Conservation (phyloP, 1,284 basidiomycete genomes). For the Meira miltonrushii region DNA sequence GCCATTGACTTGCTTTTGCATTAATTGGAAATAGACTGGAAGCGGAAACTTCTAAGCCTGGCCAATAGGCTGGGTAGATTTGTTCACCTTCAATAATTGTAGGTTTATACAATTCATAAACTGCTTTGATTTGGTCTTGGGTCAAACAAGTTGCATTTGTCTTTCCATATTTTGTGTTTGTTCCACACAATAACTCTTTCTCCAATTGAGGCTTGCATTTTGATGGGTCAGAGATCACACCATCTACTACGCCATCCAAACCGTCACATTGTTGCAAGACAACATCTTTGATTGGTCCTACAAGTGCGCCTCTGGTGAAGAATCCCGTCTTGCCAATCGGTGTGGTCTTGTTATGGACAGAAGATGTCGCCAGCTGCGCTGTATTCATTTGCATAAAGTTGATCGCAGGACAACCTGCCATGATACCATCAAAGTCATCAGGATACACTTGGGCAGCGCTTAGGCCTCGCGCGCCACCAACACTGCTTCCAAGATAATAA, state of each 20-base stretch:
- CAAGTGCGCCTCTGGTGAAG: conserved; percentile 7
- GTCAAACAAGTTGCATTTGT: conserved; percentile 10
- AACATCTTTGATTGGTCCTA: conserved; percentile 28
- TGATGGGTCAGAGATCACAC: conserved; percentile 46
- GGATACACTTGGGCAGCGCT: conserved; percentile 31
- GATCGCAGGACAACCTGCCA: conserved; percentile 49
- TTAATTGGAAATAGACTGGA: conserved; percentile 6
- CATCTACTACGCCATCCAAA: conserved; percentile 52
- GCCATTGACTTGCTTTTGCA: conserved; percentile 37
- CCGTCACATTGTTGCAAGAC: conserved; percentile 53
- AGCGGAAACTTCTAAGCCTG: conserved; percentile 15
- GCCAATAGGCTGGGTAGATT: conserved; percentile 18
- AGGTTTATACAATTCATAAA: conserved; percentile 6
- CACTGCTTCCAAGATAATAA: conserved; percentile 41
- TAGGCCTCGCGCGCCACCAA: conserved; percentile 44
- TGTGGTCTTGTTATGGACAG: conserved; percentile 9
- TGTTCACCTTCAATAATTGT: conserved; percentile 11
- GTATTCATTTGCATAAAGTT: conserved; percentile 32
- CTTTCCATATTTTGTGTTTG: conserved; percentile 1
- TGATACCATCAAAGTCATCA: conserved; percentile 49
- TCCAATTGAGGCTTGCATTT: conserved; percentile 21
- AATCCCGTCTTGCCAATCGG: conserved; percentile 10
- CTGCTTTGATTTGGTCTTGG: conserved; percentile 5
- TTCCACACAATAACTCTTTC: conserved; percentile 15
- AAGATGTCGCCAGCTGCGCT: conserved; percentile 15